Conservation (phyloP, 2,329 filamentous ascomycete genomes). For the Fusarium buharicum region DNA sequence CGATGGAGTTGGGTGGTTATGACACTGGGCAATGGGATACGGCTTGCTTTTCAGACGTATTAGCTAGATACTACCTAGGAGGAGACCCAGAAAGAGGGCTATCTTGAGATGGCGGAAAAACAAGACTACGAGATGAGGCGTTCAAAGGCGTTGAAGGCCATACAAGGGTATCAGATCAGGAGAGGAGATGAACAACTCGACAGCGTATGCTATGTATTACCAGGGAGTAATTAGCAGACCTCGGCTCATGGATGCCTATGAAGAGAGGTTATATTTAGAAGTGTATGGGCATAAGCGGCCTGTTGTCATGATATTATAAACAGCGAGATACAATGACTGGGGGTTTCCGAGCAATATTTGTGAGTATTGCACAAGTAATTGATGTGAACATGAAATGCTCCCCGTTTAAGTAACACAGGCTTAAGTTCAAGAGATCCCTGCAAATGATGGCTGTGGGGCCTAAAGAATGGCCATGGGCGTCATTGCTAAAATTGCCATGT, state of each 20-base stretch:
- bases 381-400: background rate
- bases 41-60: slow-evolving; percentile 9
- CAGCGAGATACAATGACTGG: too few relatives aligned
- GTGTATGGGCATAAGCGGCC: too few relatives aligned
- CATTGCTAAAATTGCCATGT: slow-evolving; percentile 1
- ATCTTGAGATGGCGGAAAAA: slow-evolving; percentile 6
- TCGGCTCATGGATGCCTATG: background rate
- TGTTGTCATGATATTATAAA: too few relatives aligned
- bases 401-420: background rate
- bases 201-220: background rate
- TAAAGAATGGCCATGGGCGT: slow-evolving; percentile 10
- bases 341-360: too few relatives aligned
- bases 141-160: slow-evolving; percentile 31
- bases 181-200: background rate
- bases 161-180: background rate
- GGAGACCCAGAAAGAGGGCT: background rate
- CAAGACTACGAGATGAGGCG: slow-evolving; percentile 20
- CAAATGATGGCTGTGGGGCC: background rate
- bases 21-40: slow-evolving; percentile 3
- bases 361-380: background rate
- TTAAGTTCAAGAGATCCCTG: background rate
- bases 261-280: too few relatives aligned
- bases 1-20: slow-evolving; percentile 15
- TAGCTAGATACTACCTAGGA: slow-evolving; percentile 10
- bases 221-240: background rate